phyloP scores from a whole-genome alignment of 495 filamentous ascomycete species.

The Cercophora sp. region DNA sequence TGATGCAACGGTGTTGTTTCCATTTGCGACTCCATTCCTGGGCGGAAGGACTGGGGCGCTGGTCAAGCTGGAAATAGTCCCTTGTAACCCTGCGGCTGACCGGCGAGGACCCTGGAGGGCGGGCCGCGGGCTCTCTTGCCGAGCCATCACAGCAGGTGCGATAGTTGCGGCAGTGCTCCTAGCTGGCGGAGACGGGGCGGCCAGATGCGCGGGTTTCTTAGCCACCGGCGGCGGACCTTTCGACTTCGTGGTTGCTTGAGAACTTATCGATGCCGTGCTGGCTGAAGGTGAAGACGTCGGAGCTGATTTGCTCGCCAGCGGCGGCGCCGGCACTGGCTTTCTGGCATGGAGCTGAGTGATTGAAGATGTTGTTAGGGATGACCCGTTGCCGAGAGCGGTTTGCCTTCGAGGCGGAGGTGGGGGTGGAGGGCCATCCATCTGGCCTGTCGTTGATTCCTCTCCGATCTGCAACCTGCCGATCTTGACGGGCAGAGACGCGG shows the following conservation, averaged over 20 bases:
- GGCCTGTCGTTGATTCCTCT: constrained; percentile 28
- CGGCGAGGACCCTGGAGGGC: constrained; percentile 7
- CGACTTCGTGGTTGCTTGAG: constrained; percentile 30
- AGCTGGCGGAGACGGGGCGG: constrained; percentile 31
- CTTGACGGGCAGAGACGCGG: constrained; percentile 40
- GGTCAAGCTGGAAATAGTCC: background rate
- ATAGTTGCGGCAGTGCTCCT: constrained; percentile 27
- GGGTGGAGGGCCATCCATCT: constrained; percentile 35
- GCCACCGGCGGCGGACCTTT: constrained; percentile 51
- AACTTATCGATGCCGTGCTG: constrained; percentile 26
- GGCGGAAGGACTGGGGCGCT: background rate
- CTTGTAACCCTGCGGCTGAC: constrained; percentile 7
- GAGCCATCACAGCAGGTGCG: background rate
- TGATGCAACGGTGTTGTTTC: constrained; percentile 3
- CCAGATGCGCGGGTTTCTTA: constrained; percentile 50
- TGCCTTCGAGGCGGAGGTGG: constrained; percentile 48
- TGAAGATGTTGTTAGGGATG: constrained; percentile 1
- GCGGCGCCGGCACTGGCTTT: constrained; percentile 13
- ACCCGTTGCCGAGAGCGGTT: constrained; percentile 17
- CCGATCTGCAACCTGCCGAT: constrained; percentile 32
- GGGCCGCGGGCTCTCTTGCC: background rate
- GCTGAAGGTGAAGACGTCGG: constrained; percentile 31
- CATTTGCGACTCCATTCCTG: constrained; percentile 7
- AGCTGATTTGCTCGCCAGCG: constrained; percentile 15
- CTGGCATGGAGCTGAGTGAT: constrained; percentile 12